Conservation (phyloP, 768 basidiomycete genomes). For the Kwoniella europaea region DNA sequence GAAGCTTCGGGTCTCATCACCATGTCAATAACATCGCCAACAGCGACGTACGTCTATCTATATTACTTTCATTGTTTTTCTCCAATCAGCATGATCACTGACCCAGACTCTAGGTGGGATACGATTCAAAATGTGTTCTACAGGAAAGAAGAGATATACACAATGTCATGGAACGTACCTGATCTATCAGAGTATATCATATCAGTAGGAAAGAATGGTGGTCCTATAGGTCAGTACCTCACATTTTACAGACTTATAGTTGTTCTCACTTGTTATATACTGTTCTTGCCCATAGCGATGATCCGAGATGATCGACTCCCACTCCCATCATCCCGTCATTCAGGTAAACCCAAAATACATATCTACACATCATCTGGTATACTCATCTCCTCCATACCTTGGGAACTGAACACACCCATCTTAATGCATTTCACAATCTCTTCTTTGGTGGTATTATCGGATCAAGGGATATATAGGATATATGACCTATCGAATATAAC, state of each 20-base stretch:
- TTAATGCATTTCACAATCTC: slow-evolving; percentile 63
- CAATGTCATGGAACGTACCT: slow-evolving; percentile 76
- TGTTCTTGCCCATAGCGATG: slow-evolving; percentile 65
- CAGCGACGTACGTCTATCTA: slow-evolving; percentile 11
- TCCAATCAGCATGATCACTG: background rate
- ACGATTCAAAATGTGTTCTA: slow-evolving; percentile 88
- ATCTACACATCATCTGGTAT: slow-evolving; percentile 86
- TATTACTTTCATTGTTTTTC: background rate
- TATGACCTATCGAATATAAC: slow-evolving; percentile 68
- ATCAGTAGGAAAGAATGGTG: slow-evolving; percentile 82
- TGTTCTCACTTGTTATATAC: too few relatives aligned
- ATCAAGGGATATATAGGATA: slow-evolving; percentile 87
- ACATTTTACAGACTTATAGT: too few relatives aligned
- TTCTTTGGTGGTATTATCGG: slow-evolving; percentile 76
- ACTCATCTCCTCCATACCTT: slow-evolving; percentile 66
- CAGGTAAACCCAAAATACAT: slow-evolving; percentile 80
- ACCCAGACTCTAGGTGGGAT: slow-evolving; percentile 68
- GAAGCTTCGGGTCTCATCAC: background rate
- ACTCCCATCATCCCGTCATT: slow-evolving; percentile 66
- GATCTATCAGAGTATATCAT: slow-evolving; percentile 78
- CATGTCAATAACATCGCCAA: slow-evolving; percentile 13
- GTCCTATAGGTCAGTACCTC: slow-evolving; percentile 74
- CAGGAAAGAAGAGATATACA: slow-evolving; percentile 76
- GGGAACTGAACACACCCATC: slow-evolving; percentile 72
- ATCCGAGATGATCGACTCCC: slow-evolving; percentile 84